Base-by-base conservation (phyloP, 2,329 filamentous ascomycete species). In the Teratosphaeria pseudoeucalypti region DNA sequence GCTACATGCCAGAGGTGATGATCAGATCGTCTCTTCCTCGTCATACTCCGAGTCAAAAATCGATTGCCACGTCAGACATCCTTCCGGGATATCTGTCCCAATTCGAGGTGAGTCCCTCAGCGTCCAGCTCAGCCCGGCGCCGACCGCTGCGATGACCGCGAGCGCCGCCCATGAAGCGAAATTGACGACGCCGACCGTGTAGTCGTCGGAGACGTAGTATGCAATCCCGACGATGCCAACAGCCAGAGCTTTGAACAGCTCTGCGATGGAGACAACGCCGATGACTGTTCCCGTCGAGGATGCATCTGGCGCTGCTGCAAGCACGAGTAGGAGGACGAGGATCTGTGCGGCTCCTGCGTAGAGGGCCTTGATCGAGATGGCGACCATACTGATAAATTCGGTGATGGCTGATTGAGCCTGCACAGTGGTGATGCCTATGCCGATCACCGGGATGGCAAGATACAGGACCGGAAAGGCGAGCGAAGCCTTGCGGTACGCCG, bases 291-390 rank as follows among this genome's bases (percentile, higher is more conserved):
- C 77, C 6, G 77, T 74, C 0, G 75, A 77, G 56, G 73, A 75
- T 5, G 76, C 76, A 59, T 79, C 77, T 0, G 77, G 77, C 5
- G 76, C 75, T 1, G 76, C 76, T 63, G 77, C 78, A 58, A 79
- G 73, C 2, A 78, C 73, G n/a, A 79, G 75, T 9, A 79, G 70
- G 0, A 74, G 68, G 9, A 79, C 75, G 11, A 78, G 68, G 11
- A 77, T 75, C 11, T 75, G 70, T 7, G 77, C 74, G 12, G 73
- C 68, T 29, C 73, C 71, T 9, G 74, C 70, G n/a, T 78, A 70
- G 3, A 72, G 67, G 39, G 77, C 75, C 60, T 79, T 78, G 59
- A 71, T 64, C 32, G 78, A 68, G 47, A 78, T 77, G 7, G 74
- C 72, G 23, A 73, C 62, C 14, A 70, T 70, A 19, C 75, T 76